Base-by-base conservation (phyloP, 2,329 filamentous ascomycete species). In the Aspergillus melleus region DNA sequence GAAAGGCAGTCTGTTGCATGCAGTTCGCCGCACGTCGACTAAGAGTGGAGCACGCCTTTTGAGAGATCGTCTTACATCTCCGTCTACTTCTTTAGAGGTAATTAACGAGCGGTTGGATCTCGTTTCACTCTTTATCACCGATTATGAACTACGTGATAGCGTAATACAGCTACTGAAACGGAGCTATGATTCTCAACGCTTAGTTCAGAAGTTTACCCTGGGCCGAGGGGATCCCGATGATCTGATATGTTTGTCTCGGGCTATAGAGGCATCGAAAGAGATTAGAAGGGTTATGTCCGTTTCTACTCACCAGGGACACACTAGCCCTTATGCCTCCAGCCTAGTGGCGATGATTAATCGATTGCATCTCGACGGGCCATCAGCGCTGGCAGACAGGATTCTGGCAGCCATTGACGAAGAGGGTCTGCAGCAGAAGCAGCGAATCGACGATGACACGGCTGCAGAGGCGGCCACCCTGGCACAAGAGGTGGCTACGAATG, bases 181-280 rank as follows among this genome's bases (percentile, higher is more conserved):
- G 24, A 94, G 88, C 54, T 88, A 92, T 67, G 95, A 99, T 76
- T 92, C 91, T 2, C 89, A 96, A 70, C 90, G 95, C 1, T 81
- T 99, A 3, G 88, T 96, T 1, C 95, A 98, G 70, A 97, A 95
- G 72, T 98, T 99, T 74, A 90, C 94, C 0, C 84, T 98, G 9
- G 93, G 94, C 11, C 86, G 91, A 63, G 95, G 94, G n/a, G 90
- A 96, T 69, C 85, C 94, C 1, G 94, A 98, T 71, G 95, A 98
- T 74, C 83, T 99, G 42, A 81, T 98, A 49, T 90, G 87, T 53
- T 81, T 99, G 14, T 91, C 91, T 1, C 89, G 85, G 66, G 96
- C 95, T 0, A 90, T 98, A 61, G 77, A 85, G 54, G 88, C 90
- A 6, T 92, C 91, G 4, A 83, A 86, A 57, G 84, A 88, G 19